Evolutionary conservation across 1,139 yeast species (phyloP).

Genomic region (Sugiyamaella paludigena): DNA sequence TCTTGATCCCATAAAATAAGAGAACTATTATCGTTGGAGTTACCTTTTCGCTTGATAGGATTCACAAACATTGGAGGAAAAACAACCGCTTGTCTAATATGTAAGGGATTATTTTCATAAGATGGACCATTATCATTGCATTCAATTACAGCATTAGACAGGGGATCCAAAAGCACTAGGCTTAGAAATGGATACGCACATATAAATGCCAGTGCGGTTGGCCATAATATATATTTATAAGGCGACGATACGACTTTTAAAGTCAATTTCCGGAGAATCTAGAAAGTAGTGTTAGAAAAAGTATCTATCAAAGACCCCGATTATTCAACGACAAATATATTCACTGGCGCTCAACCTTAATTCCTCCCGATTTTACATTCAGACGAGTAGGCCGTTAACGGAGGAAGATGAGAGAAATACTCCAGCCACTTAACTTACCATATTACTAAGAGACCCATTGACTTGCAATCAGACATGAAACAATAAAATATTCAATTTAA

Average conservation of each 20-base stretch:
- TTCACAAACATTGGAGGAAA: constrained; percentile 30
- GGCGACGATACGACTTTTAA: constrained; percentile 41
- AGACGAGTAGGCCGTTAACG: no score
- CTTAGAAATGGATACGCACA: constrained; percentile 53
- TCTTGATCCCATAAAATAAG: not conserved
- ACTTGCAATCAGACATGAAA: no score
- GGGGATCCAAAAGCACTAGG: constrained; percentile 30
- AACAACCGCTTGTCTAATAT: constrained; percentile 38
- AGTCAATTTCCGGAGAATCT: constrained; percentile 30
- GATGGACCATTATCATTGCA: not conserved
- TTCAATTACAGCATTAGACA: constrained; percentile 12
- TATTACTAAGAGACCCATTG: not conserved
- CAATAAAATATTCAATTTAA: no score
- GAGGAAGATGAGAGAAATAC: no score
- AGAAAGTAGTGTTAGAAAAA: not conserved
- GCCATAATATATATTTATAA: constrained; percentile 47
- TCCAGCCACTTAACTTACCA: not conserved
- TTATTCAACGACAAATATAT: no score
- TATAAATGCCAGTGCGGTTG: constrained; percentile 49
- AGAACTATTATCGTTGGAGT: no score
- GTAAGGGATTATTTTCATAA: constrained; percentile 22
- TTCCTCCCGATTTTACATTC: no score
- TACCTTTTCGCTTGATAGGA: constrained; percentile 21
- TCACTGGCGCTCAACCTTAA: no score
- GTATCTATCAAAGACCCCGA: not conserved